A percentile compares a stretch with the other conserved stretches of the same genome.
These are phyloP conservation scores for Trypanosomatidae sp. DNA, from an alignment of 208 protist species.

Conservation along the genomic window DNA sequence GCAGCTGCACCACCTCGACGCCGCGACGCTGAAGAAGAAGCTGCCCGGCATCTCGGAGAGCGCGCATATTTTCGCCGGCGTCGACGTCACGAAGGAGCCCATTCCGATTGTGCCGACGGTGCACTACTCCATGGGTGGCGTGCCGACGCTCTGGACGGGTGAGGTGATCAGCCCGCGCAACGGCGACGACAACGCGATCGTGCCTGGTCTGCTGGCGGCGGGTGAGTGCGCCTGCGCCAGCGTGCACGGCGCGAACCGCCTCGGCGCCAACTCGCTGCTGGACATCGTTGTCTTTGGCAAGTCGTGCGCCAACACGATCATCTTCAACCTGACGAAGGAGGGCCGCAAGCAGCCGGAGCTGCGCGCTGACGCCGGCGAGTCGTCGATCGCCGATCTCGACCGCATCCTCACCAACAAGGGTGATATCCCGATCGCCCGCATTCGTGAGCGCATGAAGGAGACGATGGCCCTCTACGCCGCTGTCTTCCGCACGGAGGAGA, in stretches of 20 bases:
- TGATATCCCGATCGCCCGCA: constrained; percentile 88
- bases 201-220: constrained; percentile 97
- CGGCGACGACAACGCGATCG: constrained; percentile 93
- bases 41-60: constrained; percentile 99
- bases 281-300: constrained; percentile 99
- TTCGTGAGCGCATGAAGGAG: constrained; percentile 97
- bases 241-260: constrained; percentile 99
- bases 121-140: constrained; percentile 99
- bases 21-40: constrained; percentile 95
- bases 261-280: constrained; percentile 99
- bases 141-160: constrained; percentile 92
- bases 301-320: constrained; percentile 94
- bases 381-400: constrained; percentile 96
- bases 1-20: constrained; percentile 97
- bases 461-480: constrained; percentile 98
- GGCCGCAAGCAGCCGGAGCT: constrained; percentile 87
- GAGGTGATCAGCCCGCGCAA: constrained; percentile 90
- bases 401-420: constrained; percentile 94
- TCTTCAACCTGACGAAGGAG: constrained; percentile 93
- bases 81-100: constrained; percentile 99
- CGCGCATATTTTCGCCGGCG: constrained; percentile 99
- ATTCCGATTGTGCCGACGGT: constrained; percentile 99
- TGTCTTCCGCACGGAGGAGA: constrained; percentile 95
- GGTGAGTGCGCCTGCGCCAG: constrained; percentile 98
- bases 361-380: constrained; percentile 85